phyloP scores from a whole-genome alignment of 805 yeast genomes.

The Metschnikowia proteae region DNA sequence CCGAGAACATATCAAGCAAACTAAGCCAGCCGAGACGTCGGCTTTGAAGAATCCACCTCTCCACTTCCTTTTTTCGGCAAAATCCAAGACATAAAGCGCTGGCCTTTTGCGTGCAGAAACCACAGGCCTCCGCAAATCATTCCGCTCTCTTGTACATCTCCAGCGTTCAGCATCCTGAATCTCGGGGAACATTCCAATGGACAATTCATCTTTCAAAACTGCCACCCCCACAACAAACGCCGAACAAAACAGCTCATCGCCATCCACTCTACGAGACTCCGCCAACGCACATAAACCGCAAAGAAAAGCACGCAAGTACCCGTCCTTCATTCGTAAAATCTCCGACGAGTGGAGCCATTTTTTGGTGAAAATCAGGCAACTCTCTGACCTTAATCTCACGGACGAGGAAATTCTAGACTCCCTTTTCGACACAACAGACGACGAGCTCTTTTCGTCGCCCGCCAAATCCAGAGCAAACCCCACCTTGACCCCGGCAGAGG shows the following conservation, averaged over 20 bases:
- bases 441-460: conserved; percentile 28
- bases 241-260: conserved; percentile 9
- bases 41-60: not conserved
- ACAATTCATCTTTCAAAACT: conserved; percentile 11
- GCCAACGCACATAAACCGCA: not conserved
- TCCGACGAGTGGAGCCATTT: conserved; percentile 37
- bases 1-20: not conserved
- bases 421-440: conserved; percentile 43
- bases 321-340: conserved; percentile 35
- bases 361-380: conserved; percentile 30
- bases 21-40: not conserved
- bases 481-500: conserved; percentile 24
- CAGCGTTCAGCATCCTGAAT: not conserved
- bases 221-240: conserved; percentile 13
- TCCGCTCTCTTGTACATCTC: too few relatives aligned
- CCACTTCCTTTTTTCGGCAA: not conserved
- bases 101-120: not conserved
- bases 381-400: conserved; percentile 48
- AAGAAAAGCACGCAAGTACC: conserved; percentile 16
- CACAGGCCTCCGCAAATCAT: too few relatives aligned
- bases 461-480: conserved; percentile 17
- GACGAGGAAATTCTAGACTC: conserved; percentile 50
- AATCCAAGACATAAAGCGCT: not conserved
- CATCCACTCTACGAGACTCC: conserved; percentile 7
- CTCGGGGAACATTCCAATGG: conserved; percentile 11